Evolutionary conservation across 345 rosid genomes (phyloP).

Genomic region (Dipteronia dyeriana): DNA sequence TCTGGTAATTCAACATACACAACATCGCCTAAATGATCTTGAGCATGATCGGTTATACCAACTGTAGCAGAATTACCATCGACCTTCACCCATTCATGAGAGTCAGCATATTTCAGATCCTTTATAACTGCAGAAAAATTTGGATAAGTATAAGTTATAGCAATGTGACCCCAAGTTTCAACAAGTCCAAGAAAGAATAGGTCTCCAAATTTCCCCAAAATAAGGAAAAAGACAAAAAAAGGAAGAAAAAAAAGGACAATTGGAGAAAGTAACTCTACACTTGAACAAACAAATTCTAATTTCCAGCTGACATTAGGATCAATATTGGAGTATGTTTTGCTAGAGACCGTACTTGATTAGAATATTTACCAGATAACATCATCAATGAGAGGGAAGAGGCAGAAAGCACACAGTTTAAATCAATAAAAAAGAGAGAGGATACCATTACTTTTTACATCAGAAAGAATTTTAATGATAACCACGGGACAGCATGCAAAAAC

Average conservation of each 20-base stretch:
- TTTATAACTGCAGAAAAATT: constrained; percentile 54
- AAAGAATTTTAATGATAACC: background rate
- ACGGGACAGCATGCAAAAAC: background rate
- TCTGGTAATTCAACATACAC: constrained; percentile 93
- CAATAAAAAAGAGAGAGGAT: background rate
- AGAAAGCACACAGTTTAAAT: background rate
- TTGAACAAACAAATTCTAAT: background rate
- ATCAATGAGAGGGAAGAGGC: background rate
- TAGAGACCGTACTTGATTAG: background rate
- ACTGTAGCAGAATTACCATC: constrained; percentile 72
- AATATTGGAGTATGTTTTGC: too few species aligned
- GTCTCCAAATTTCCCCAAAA: background rate
- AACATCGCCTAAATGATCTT: constrained; percentile 96
- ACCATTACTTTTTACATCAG: background rate
- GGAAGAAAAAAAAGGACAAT: background rate
- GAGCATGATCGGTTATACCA: constrained; percentile 98
- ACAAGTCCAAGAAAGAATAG: background rate
- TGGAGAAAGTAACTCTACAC: background rate
- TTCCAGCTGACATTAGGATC: background rate
- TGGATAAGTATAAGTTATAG: background rate
- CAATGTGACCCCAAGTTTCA: background rate
- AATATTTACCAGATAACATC: background rate
- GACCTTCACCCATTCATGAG: constrained; percentile 95
- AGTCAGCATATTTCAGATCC: constrained; percentile 83
- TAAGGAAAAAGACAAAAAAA: too few species aligned